Percentiles rank a stretch among this genome's conserved stretches.
Conservation (phyloP, 306 rosid species). For the Vigna reflexopilosa region DNA sequence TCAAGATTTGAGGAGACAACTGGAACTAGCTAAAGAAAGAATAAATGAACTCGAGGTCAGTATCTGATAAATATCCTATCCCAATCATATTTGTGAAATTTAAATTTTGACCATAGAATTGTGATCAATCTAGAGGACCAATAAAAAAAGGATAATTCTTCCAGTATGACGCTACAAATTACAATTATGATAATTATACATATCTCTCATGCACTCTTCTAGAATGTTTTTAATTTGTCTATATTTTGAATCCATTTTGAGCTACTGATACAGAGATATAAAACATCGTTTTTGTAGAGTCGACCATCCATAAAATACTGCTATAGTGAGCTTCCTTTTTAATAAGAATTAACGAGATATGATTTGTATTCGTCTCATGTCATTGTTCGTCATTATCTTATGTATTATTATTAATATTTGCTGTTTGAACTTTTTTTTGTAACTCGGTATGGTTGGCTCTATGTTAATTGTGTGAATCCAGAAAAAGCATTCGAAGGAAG, state of each 20-base stretch:
- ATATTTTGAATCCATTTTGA: not conserved
- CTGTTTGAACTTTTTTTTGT: constrained; percentile 6
- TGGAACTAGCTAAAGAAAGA: constrained; percentile 69
- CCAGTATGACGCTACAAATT: constrained; percentile 26
- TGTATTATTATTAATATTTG: constrained; percentile 26
- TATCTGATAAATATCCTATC: constrained; percentile 12
- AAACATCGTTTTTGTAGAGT: constrained; percentile 16
- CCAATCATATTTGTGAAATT: constrained; percentile 29
- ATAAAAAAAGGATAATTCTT: not conserved
- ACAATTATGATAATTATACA: constrained; percentile 13
- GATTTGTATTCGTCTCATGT: not conserved
- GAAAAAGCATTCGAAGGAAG: constrained; percentile 72
- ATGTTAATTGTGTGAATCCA: constrained; percentile 46
- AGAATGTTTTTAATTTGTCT: constrained; percentile 16
- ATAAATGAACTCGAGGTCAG: constrained; percentile 82
- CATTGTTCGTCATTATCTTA: constrained; percentile 21
- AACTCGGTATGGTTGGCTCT: constrained; percentile 31
- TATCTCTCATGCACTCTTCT: not conserved
- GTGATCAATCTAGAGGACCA: constrained; percentile 19
- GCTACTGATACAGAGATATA: constrained; percentile 15
- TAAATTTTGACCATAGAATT: constrained; percentile 2
- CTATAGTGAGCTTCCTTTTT: constrained; percentile 22
- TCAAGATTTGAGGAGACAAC: constrained; percentile 65
- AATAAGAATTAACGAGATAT: constrained; percentile 28
- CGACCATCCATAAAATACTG: not conserved